Conservation (phyloP, 2,329 filamentous ascomycete species). For the Neocucurbitaria cava region DNA sequence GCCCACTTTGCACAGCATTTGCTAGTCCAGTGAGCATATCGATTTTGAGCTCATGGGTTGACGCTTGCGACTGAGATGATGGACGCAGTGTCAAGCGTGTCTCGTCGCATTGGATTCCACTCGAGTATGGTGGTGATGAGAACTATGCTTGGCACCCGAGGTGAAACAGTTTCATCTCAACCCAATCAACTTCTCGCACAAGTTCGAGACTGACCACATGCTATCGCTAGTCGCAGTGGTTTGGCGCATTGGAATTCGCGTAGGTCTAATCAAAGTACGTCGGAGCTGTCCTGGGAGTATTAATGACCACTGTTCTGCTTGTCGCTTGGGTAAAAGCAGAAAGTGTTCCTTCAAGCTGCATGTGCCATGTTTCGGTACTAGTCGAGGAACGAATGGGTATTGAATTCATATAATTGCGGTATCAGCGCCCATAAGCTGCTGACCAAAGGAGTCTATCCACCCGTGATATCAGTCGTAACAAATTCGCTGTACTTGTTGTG, state of each 20-base stretch:
- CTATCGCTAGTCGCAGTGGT: background rate
- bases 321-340: slow-evolving; percentile 23
- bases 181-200: background rate
- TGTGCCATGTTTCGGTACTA: background rate
- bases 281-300: background rate
- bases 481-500: background rate
- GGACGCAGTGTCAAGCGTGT: background rate
- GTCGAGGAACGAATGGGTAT: slow-evolving; percentile 25
- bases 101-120: background rate
- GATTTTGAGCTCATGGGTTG: background rate
- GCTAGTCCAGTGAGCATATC: background rate
- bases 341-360: slow-evolving; percentile 10
- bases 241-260: background rate
- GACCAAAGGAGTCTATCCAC: slow-evolving; percentile 21
- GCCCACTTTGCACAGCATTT: background rate
- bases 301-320: slow-evolving; percentile 14
- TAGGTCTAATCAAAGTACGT: background rate
- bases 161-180: background rate
- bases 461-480: slow-evolving; percentile 13
- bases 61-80: background rate
- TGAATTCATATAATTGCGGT: slow-evolving; percentile 18
- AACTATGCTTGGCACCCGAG: slow-evolving; percentile 11
- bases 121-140: background rate
- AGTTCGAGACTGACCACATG: background rate
- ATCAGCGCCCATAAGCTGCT: slow-evolving; percentile 8